Evolutionary conservation across 352 stramenopile species (phyloP).

Genomic region (Globisporangium radiosum): DNA sequence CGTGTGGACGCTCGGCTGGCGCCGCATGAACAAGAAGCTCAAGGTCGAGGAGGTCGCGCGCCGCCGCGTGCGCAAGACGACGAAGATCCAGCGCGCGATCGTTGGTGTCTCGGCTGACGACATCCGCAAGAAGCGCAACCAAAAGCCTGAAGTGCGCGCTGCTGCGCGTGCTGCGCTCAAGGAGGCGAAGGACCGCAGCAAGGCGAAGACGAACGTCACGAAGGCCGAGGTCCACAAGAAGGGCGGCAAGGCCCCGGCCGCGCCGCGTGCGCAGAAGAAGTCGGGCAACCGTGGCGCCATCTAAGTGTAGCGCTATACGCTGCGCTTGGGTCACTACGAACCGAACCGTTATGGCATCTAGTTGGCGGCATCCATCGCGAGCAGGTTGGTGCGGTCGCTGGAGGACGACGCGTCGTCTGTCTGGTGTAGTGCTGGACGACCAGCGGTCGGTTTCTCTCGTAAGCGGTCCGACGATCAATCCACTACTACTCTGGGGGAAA

Average conservation of each 20-base stretch:
- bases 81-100: constrained; percentile 97
- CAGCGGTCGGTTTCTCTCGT: neutral
- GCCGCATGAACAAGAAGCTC: constrained; percentile 99
- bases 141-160: constrained; percentile 92
- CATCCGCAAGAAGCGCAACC: constrained; percentile 97
- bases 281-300: constrained; percentile 86
- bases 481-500: constrained; percentile 11
- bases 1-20: constrained; percentile 97
- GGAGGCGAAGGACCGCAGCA: constrained; percentile 86
- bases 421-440: constrained; percentile 7
- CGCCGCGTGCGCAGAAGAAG: constrained; percentile 80
- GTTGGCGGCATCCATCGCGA: constrained; percentile 3
- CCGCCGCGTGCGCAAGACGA: constrained; percentile 89
- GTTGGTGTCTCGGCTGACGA: constrained; percentile 95
- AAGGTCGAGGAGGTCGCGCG: constrained; percentile 86
- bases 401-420: constrained; percentile 1
- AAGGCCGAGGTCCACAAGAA: constrained; percentile 63
- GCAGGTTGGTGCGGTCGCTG: constrained; percentile 5
- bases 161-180: constrained; percentile 86
- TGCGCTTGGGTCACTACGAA: neutral
- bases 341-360: constrained; percentile 4
- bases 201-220: constrained; percentile 68
- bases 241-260: constrained; percentile 48
- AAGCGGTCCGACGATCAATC: constrained; percentile 15
- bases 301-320: constrained; percentile 32